A percentile compares a stretch with the other conserved stretches of the same genome.
phyloP scores from a whole-genome alignment of 148 eudicot genomes.

The Vaccinium vitisidaea region DNA sequence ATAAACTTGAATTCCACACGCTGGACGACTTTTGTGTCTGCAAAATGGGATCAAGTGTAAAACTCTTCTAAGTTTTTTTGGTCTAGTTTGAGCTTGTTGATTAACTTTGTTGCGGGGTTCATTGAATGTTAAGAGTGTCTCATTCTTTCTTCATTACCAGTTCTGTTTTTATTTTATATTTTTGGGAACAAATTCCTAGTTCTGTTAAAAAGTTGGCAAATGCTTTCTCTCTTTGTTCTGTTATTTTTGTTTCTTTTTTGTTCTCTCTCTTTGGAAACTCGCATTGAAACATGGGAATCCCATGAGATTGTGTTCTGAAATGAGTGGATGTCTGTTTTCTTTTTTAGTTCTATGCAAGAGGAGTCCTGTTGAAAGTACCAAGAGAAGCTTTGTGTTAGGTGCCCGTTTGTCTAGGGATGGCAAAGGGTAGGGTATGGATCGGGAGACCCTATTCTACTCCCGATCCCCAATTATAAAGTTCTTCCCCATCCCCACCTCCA shows the following conservation, averaged over 20 bases:
- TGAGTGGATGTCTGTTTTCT: not conserved
- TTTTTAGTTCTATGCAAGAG: too few species aligned
- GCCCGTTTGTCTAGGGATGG: too few species aligned
- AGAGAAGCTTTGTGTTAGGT: too few species aligned
- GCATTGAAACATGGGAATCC: not conserved
- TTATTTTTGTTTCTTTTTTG: not conserved
- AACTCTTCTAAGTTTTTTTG: not conserved
- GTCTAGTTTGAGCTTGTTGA: conserved; percentile 5
- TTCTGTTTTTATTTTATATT: too few species aligned
- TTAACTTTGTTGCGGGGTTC: not conserved
- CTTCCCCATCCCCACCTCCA: too few species aligned
- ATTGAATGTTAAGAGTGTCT: not conserved
- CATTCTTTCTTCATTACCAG: not conserved
- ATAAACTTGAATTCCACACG: conserved; percentile 4
- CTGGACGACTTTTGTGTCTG: not conserved
- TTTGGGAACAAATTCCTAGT: too few species aligned
- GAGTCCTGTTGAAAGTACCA: not conserved
- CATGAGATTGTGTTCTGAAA: not conserved
- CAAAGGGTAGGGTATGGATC: too few species aligned
- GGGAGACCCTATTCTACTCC: too few species aligned
- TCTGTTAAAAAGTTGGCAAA: not conserved
- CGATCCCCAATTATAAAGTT: too few species aligned
- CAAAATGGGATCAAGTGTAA: not conserved
- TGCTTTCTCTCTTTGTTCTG: not conserved
- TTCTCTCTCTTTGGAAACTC: not conserved